Conservation (phyloP, 176 grass and related monocot species). For the Musa schizocarpa region DNA sequence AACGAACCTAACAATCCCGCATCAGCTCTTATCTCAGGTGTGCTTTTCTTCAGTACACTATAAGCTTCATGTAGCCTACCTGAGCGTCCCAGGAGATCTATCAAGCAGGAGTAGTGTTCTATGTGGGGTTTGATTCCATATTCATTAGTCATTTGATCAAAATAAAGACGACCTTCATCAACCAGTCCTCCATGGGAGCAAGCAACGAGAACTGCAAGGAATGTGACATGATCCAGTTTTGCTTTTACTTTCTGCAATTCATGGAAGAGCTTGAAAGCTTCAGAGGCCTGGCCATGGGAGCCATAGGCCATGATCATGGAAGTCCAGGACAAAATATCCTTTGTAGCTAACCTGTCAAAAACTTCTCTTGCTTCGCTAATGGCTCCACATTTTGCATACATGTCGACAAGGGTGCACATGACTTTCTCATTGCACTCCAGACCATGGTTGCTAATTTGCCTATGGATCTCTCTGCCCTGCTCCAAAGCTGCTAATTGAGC, state of each 20-base stretch:
- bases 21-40: conserved; percentile 12
- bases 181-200: conserved; percentile 27
- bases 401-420: conserved; percentile 22
- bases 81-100: conserved; percentile 24
- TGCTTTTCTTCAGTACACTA: conserved; percentile 4
- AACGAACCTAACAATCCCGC: conserved; percentile 18
- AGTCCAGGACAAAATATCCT: conserved; percentile 24
- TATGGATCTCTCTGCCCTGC: conserved; percentile 18
- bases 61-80: conserved; percentile 17
- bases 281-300: conserved; percentile 15
- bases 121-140: conserved; percentile 21
- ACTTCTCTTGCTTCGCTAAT: conserved; percentile 17
- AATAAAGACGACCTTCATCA: conserved; percentile 16
- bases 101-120: conserved; percentile 25
- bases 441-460: neutral
- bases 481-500: conserved; percentile 20
- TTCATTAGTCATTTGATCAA: neutral
- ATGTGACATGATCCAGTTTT: conserved; percentile 25
- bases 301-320: conserved; percentile 30
- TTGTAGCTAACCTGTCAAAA: conserved; percentile 9
- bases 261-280: conserved; percentile 18
- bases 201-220: conserved; percentile 17
- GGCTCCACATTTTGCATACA: conserved; percentile 29
- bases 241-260: conserved; percentile 16
- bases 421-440: conserved; percentile 21